A percentile compares a stretch with the other conserved stretches of the same genome.
Conservation (phyloP, 768 basidiomycete species). For the Boletellus emodensis region DNA sequence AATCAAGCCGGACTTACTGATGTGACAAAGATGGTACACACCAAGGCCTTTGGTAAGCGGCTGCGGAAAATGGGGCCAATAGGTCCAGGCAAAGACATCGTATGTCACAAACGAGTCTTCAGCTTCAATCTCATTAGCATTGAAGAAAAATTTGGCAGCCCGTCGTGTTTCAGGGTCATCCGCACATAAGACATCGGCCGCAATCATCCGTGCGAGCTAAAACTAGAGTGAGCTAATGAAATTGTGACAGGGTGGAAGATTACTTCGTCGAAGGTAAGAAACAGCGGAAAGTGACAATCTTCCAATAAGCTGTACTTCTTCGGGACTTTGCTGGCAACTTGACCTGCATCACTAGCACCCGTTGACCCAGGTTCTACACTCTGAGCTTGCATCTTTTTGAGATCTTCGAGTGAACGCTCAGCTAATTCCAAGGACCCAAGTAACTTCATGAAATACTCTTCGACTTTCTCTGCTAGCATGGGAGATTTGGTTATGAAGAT, state of each 20-base stretch:
- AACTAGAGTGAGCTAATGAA: neutral
- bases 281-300: constrained; percentile 65
- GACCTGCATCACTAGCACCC: constrained; percentile 33
- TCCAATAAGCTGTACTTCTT: constrained; percentile 49
- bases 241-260: constrained; percentile 4
- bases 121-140: constrained; percentile 11
- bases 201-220: constrained; percentile 28
- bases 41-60: constrained; percentile 50
- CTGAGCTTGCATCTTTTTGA: constrained; percentile 28
- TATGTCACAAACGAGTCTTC: constrained; percentile 39
- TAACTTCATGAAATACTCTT: constrained; percentile 58
- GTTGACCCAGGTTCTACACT: constrained; percentile 23
- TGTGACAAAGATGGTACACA: constrained; percentile 20
- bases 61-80: constrained; percentile 61
- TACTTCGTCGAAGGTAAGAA: constrained; percentile 63
- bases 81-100: constrained; percentile 42
- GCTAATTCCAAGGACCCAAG: constrained; percentile 40
- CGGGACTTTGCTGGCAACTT: constrained; percentile 30
- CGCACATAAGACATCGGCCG: constrained; percentile 16
- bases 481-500: constrained; percentile 71
- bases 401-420: constrained; percentile 35
- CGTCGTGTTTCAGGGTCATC: constrained; percentile 3
- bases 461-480: constrained; percentile 60
- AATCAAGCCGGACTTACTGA: neutral
- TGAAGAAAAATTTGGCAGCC: constrained; percentile 13